A percentile compares a stretch with the other conserved stretches of the same genome.
Evolutionary conservation across 176 grass and related monocot genomes (phyloP).

Genomic region (Tuctoria greenei): DNA sequence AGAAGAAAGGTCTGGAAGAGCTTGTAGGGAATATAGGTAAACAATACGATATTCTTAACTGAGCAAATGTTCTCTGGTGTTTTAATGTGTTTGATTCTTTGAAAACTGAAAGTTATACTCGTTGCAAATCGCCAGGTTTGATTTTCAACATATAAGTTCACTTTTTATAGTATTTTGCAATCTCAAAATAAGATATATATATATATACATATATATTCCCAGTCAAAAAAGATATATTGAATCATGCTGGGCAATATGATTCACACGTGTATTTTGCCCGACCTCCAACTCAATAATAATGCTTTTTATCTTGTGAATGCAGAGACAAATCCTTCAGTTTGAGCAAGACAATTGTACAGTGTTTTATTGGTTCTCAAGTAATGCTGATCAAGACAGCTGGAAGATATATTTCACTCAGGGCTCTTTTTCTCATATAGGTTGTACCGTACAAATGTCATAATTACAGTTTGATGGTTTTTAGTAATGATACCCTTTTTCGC

Average conservation of each 20-base stretch:
- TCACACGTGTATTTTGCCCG: too few species aligned
- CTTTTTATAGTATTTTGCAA: too few species aligned
- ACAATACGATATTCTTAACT: slow-evolving; percentile 18
- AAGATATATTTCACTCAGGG: slow-evolving; percentile 22
- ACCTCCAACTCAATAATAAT: too few species aligned
- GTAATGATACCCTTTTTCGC: slow-evolving; percentile 6
- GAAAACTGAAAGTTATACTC: neutral
- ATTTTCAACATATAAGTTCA: too few species aligned
- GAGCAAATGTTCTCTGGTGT: neutral
- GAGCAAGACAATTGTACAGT: slow-evolving; percentile 61
- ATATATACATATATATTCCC: too few species aligned
- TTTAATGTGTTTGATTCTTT: slow-evolving; percentile 9
- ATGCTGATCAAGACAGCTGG: slow-evolving; percentile 36
- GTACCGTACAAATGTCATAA: slow-evolving; percentile 11
- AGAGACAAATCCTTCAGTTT: slow-evolving; percentile 39
- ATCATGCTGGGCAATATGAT: too few species aligned
- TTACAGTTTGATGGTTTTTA: slow-evolving; percentile 3
- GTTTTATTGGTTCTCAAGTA: slow-evolving; percentile 27
- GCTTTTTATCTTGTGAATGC: slow-evolving; percentile 13
- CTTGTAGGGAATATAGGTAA: slow-evolving; percentile 46
- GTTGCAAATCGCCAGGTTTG: neutral
- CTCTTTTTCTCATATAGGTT: slow-evolving; percentile 18
- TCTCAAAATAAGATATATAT: too few species aligned
- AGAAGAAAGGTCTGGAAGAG: slow-evolving; percentile 19
- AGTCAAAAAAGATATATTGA: too few species aligned